Evolutionary conservation across 1,139 yeast species (phyloP), one percentile per base, ranked within the genome.

Genomic region (Hemisphaericaspora xylanilytica): DNA sequence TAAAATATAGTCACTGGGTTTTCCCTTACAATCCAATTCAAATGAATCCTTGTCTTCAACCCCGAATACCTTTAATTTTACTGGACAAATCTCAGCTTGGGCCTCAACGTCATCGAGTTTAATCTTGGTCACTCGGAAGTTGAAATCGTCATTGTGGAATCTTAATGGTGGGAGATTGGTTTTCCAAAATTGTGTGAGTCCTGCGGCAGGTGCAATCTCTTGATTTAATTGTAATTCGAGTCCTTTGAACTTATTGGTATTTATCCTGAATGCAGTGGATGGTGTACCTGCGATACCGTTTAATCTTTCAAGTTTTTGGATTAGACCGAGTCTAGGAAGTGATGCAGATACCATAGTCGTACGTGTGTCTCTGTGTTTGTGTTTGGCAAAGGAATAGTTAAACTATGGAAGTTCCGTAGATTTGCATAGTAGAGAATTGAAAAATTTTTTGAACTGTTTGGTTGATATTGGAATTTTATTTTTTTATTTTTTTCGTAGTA

Each of bases 91-190:
- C 32, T 63, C 67, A 9, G 26, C 26, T 22, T 22, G 26, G 26
- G 71, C 72, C 27, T 70, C 64, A 36, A 53, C 56, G 41, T 62
- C 65, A 35, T 61, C 63, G 39, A 78, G 72, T 25, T 65, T 63
- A 32, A 83, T 69, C 48, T 86, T 70, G 20, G 73, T 65, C 33
- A 88, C 84, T 21, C 77, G 70, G 43, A 87, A 80, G 26, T 78
- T 74, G 25, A 85, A 56, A 31, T 69, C 66, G 22, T 92, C 92
- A 60, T 89, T 89, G 65, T 87, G 90, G 61, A 85, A 89, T 56
- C 81, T 84, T 43, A 89, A 69, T 11, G 88, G 80, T 15, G 95
- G 95, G 42, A 88, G 67, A 59, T 80, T 75, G 37, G 70, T 65
- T 52, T 77, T 78, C 94, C 95, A 85, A 62, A 89, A 86, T 40